Evolutionary conservation across 768 basidiomycete species (phyloP).

Genomic region (Calocybe indica): DNA sequence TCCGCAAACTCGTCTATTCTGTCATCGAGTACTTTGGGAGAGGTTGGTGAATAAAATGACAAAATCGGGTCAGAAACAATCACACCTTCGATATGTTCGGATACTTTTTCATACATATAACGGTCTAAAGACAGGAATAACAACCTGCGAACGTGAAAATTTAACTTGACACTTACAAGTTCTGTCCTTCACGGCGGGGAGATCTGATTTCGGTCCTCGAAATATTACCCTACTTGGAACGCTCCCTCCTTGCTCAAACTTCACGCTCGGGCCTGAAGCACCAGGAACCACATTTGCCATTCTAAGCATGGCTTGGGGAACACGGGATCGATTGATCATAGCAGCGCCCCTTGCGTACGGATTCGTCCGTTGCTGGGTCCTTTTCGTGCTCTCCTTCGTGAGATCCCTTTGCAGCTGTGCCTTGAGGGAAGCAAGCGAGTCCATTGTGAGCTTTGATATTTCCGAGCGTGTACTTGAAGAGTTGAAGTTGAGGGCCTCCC

Average conservation of each 20-base stretch:
- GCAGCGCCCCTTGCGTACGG: conserved; percentile 20
- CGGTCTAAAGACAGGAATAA: conserved; percentile 42
- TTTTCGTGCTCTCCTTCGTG: conserved; percentile 25
- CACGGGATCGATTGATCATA: conserved; percentile 27
- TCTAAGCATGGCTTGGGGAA: conserved; percentile 21
- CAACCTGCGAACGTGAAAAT: too few species aligned
- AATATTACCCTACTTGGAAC: conserved; percentile 27
- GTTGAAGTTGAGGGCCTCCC: conserved; percentile 51
- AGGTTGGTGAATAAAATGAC: background rate
- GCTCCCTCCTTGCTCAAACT: conserved; percentile 15
- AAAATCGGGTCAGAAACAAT: background rate
- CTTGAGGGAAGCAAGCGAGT: conserved; percentile 42
- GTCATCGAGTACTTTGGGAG: conserved; percentile 65
- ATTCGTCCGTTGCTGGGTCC: conserved; percentile 22
- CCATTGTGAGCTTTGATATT: conserved; percentile 36
- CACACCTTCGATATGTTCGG: conserved; percentile 77
- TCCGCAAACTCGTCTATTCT: conserved; percentile 85
- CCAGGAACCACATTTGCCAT: conserved; percentile 6
- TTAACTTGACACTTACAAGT: conserved; percentile 41
- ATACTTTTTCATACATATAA: conserved; percentile 93
- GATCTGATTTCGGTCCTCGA: conserved; percentile 31
- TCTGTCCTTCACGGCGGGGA: conserved; percentile 35
- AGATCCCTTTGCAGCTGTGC: conserved; percentile 44
- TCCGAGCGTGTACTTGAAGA: conserved; percentile 28
- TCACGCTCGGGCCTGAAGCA: conserved; percentile 4